Conservation (phyloP, 1,139 yeast genomes). For the Ogataea hybrid region DNA sequence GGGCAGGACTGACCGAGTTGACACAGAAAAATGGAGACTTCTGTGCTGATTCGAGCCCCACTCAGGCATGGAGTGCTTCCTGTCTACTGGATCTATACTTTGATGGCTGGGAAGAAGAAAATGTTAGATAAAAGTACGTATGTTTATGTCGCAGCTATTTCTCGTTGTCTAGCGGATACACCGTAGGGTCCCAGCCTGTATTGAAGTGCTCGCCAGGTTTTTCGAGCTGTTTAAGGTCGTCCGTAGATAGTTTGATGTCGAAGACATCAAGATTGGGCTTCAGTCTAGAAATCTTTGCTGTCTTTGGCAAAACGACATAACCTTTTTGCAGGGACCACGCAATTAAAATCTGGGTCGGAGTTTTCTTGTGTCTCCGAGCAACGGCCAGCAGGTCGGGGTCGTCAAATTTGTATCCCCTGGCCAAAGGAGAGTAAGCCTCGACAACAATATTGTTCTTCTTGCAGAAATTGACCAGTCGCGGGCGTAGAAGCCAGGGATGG, state of each 20-base stretch:
- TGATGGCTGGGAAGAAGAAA: conserved; percentile 48
- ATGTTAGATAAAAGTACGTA: no score
- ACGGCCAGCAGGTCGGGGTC: conserved; percentile 47
- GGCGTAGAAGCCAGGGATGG: conserved; percentile 48
- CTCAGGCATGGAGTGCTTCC: conserved; percentile 96
- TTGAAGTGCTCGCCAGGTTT: conserved; percentile 21
- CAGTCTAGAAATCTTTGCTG: conserved; percentile 54
- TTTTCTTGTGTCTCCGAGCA: conserved; percentile 37
- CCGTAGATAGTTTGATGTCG: conserved; percentile 38
- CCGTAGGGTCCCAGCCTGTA: conserved; percentile 34
- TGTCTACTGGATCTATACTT: conserved; percentile 78
- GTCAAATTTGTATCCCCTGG: conserved; percentile 42
- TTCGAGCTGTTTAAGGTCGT: conserved; percentile 30
- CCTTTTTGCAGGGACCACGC: conserved; percentile 50
- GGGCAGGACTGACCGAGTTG: conserved; percentile 94
- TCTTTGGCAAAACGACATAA: no score
- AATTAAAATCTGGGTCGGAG: conserved; percentile 44
- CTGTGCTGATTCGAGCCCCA: conserved; percentile 89
- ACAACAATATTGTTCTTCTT: conserved; percentile 37
- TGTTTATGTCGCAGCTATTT: no score
- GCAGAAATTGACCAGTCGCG: conserved; percentile 40
- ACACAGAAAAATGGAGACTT: conserved; percentile 83
- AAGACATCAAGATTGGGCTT: conserved; percentile 35
- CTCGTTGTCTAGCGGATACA: no score
- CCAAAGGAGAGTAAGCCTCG: conserved; percentile 61